These are phyloP conservation scores for Tolypocladium amazonense DNA, from an alignment of 2,329 filamentous ascomycete genomes.

Conservation along the genomic window DNA sequence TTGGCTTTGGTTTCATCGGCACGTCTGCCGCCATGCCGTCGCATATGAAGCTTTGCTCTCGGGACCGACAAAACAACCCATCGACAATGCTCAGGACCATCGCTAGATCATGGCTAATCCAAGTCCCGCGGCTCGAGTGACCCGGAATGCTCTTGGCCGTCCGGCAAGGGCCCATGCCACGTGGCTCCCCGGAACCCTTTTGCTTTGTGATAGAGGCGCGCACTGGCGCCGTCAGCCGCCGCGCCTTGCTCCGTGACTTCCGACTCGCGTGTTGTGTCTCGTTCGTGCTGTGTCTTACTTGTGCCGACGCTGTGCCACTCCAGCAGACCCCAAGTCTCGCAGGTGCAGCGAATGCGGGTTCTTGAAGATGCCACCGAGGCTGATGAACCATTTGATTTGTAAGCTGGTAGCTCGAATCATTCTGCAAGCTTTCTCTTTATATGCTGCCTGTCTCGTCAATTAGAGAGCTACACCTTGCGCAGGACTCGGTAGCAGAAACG, in stretches of 20 bases:
- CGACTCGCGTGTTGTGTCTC: neutral
- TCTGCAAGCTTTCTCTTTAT: neutral
- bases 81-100: neutral
- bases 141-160: neutral
- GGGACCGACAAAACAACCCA: neutral
- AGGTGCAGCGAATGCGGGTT: neutral
- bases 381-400: neutral
- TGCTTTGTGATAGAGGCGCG: neutral
- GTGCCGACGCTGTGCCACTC: neutral
- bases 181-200: neutral
- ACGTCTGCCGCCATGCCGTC: neutral
- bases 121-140: neutral
- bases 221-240: neutral
- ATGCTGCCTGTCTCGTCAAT: neutral
- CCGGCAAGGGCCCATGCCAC: neutral
- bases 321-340: neutral
- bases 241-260: neutral
- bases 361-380: neutral
- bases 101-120: neutral
- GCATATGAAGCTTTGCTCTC: neutral
- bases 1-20: neutral
- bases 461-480: neutral
- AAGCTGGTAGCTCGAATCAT: neutral
- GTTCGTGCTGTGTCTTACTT: neutral
- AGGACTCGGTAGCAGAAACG: too few relatives aligned